Percentiles rank a stretch among this genome's conserved stretches.
Conservation (phyloP, 768 basidiomycete species). For the Neoboletus magnificus region DNA sequence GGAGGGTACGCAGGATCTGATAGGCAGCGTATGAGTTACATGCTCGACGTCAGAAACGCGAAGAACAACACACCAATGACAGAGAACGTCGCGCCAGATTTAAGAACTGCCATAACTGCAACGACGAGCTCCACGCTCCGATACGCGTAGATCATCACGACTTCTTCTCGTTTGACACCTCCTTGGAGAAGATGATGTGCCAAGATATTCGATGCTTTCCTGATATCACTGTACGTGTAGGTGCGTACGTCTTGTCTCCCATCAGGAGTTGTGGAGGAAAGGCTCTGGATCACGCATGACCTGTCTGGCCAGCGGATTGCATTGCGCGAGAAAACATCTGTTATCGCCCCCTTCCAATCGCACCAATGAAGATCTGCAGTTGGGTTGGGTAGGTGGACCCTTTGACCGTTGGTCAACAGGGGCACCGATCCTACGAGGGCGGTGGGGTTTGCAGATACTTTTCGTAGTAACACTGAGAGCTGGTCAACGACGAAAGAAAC, state of each 20-base stretch:
- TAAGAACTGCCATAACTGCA: conserved; percentile 94
- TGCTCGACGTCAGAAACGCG: neutral
- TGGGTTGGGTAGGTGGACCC: conserved; percentile 72
- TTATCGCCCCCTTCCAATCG: conserved; percentile 95
- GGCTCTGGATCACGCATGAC: conserved; percentile 84
- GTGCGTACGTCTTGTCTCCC: conserved; percentile 50
- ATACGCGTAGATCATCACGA: conserved; percentile 97
- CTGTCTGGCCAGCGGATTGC: conserved; percentile 75
- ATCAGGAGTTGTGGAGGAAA: conserved; percentile 39
- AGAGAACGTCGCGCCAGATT: conserved; percentile 94
- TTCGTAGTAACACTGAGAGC: conserved; percentile 72
- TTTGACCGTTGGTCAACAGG: conserved; percentile 70
- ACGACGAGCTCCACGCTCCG: conserved; percentile 95
- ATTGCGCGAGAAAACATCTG: conserved; percentile 89
- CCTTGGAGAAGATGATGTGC: conserved; percentile 85
- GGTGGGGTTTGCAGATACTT: conserved; percentile 64
- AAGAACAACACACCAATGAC: conserved; percentile 73
- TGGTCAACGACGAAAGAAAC: conserved; percentile 83
- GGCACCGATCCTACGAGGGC: conserved; percentile 76
- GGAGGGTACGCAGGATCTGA: conserved; percentile 96
- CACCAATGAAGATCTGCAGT: conserved; percentile 92
- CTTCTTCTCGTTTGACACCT: conserved; percentile 89
- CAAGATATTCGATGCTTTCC: conserved; percentile 82
- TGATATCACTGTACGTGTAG: conserved; percentile 80
- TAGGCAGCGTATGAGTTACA: neutral